A percentile compares a stretch with the other conserved stretches of the same genome.
Conservation (phyloP, 2,329 filamentous ascomycete genomes). For the Neoascochyta sp. region DNA sequence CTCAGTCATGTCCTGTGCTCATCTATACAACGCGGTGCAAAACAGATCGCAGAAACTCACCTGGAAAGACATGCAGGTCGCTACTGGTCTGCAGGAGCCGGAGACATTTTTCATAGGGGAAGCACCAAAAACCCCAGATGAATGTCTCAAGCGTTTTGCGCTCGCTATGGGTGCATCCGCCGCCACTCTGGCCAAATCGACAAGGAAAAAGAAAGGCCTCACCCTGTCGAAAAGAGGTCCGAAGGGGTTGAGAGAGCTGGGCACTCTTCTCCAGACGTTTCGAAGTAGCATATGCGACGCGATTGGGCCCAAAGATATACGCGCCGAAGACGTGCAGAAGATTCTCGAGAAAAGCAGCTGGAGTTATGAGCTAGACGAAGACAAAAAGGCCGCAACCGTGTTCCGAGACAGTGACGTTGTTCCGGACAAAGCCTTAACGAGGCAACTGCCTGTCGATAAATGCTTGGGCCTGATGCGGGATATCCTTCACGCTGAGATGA, state of each 20-base stretch:
- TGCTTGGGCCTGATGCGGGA: constrained; percentile 21
- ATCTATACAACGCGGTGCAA: constrained; percentile 45
- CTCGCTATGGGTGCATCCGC: constrained; percentile 39
- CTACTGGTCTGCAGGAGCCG: constrained; percentile 24
- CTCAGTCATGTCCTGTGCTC: constrained; percentile 36
- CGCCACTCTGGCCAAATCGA: constrained; percentile 20
- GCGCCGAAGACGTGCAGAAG: constrained; percentile 34
- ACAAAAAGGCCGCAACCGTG: constrained; percentile 7
- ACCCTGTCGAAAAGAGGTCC: constrained; percentile 26
- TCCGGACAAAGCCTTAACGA: constrained; percentile 3
- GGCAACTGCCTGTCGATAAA: constrained; percentile 6
- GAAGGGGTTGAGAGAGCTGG: constrained; percentile 29
- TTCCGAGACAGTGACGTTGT: constrained; percentile 5
- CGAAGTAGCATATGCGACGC: constrained; percentile 24
- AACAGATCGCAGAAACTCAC: constrained; percentile 22
- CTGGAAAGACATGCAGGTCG: constrained; percentile 45
- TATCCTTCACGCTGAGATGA: constrained; percentile 37
- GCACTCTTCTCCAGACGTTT: constrained; percentile 40
- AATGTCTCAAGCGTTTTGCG: constrained; percentile 39
- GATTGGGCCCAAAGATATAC: constrained; percentile 25
- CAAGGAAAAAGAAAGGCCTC: constrained; percentile 5
- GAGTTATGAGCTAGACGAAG: constrained; percentile 16
- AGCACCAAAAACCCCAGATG: constrained; percentile 25
- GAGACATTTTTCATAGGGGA: constrained; percentile 40
- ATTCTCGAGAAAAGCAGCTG: constrained; percentile 34